These are phyloP conservation scores for Cylindrodendrum hubeiense DNA, from an alignment of 2,329 filamentous ascomycete species.

Conservation along the genomic window DNA sequence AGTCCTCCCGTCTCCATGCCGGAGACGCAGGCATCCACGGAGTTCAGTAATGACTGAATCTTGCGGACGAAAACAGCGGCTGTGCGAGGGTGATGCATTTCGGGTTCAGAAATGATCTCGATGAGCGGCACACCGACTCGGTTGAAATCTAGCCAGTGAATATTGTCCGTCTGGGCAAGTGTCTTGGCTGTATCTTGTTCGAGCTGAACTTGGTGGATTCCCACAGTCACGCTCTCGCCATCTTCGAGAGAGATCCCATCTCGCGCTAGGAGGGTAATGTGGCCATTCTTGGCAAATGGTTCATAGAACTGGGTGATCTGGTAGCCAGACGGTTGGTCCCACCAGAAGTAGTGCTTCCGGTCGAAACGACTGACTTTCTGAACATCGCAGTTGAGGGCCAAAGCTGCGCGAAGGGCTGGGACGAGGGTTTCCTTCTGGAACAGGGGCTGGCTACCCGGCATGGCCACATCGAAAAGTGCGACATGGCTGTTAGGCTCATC, in stretches of 20 bases:
- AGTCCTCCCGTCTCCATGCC: slow-evolving; percentile 96
- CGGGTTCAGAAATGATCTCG: slow-evolving; percentile 93
- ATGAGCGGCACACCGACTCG: slow-evolving; percentile 91
- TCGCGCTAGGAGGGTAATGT: slow-evolving; percentile 75
- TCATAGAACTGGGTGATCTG: slow-evolving; percentile 98
- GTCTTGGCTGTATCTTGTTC: slow-evolving; percentile 99
- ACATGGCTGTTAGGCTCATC: slow-evolving; percentile 87
- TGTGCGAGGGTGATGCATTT: slow-evolving; percentile 88
- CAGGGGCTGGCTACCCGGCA: slow-evolving; percentile 88
- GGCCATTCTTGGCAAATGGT: slow-evolving; percentile 77
- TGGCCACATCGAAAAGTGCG: slow-evolving; percentile 87
- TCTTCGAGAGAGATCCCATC: slow-evolving; percentile 86
- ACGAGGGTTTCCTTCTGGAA: slow-evolving; percentile 88
- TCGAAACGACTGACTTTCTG: slow-evolving; percentile 87
- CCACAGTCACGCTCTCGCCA: slow-evolving; percentile 76
- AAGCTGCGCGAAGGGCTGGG: slow-evolving; percentile 89
- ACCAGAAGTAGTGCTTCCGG: slow-evolving; percentile 98
- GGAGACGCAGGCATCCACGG: slow-evolving; percentile 86
- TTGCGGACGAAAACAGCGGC: slow-evolving; percentile 92
- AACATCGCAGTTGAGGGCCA: slow-evolving; percentile 85
- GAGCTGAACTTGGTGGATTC: slow-evolving; percentile 95
- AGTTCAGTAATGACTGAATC: slow-evolving; percentile 82
- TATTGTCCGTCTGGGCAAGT: slow-evolving; percentile 78
- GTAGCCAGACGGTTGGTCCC: slow-evolving; percentile 96
- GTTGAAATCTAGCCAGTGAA: slow-evolving; percentile 91